phyloP scores from a whole-genome alignment of 78 protist species.

The Cavenderia fasciculata region DNA sequence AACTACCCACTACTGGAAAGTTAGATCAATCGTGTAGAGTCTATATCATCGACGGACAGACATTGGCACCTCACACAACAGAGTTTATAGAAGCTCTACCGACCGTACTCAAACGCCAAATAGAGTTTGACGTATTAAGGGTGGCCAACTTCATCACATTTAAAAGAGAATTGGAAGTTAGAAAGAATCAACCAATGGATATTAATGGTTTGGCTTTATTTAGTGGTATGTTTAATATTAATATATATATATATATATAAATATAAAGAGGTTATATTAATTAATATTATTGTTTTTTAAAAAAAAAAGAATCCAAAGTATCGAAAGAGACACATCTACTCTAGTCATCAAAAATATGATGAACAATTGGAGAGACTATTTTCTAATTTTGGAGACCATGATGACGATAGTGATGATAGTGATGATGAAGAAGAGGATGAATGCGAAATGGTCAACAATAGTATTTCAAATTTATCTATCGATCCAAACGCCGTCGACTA shows the following conservation, averaged over 20 bases:
- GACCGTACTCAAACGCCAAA: not conserved
- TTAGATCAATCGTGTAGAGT: not conserved
- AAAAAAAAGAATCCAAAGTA: not conserved
- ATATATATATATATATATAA: too few species aligned
- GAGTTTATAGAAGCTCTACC: not conserved
- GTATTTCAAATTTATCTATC: too few species aligned
- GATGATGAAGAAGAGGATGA: not conserved
- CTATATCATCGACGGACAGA: too few species aligned
- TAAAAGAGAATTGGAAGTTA: constrained; percentile 25
- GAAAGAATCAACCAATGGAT: not conserved
- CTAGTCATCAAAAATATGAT: not conserved
- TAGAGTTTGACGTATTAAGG: not conserved
- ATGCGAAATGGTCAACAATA: too few species aligned
- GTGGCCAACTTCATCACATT: constrained; percentile 43
- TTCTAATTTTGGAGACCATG: not conserved
- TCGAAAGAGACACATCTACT: not conserved
- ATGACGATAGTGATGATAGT: constrained; percentile 8
- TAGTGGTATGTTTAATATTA: constrained; percentile 20
- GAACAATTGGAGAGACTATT: not conserved
- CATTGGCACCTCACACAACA: not conserved
- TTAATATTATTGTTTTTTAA: too few species aligned
- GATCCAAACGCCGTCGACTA: too few species aligned
- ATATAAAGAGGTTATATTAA: not conserved
- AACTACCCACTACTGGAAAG: too few species aligned
- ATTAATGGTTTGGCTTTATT: not conserved